phyloP scores from a whole-genome alignment of 2,329 filamentous ascomycete genomes.

The Trichothecium roseum region DNA sequence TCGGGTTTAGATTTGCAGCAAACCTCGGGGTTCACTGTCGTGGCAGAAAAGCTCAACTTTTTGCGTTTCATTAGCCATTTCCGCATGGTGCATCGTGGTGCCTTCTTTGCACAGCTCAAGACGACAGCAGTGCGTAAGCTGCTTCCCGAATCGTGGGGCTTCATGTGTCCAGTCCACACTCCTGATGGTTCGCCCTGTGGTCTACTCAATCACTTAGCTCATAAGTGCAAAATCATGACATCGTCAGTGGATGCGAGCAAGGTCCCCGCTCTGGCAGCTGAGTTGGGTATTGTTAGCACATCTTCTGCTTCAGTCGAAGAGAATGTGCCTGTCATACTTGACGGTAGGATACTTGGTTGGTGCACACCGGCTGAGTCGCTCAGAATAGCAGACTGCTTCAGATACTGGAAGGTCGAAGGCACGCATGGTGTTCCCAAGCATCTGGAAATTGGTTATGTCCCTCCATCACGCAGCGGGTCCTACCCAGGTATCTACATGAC shows the following conservation, averaged over 20 bases:
- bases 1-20: conserved; percentile 93
- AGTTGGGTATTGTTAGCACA: conserved; percentile 66
- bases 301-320: conserved; percentile 74
- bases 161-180: conserved; percentile 93
- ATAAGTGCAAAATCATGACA: conserved; percentile 88
- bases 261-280: conserved; percentile 62
- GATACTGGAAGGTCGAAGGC: conserved; percentile 93
- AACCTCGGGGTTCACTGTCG: conserved; percentile 87
- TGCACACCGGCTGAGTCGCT: conserved; percentile 77
- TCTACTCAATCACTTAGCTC: conserved; percentile 85
- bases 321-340: conserved; percentile 80
- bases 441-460: conserved; percentile 87
- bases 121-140: conserved; percentile 95
- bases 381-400: conserved; percentile 73
- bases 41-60: conserved; percentile 98
- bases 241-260: conserved; percentile 61
- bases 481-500: conserved; percentile 95
- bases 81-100: conserved; percentile 97
- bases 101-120: conserved; percentile 96
- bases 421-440: conserved; percentile 68
- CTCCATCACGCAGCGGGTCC: conserved; percentile 79
- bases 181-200: conserved; percentile 94
- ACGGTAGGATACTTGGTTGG: conserved; percentile 84
- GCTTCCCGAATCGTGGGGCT: conserved; percentile 94
- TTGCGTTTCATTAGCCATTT: conserved; percentile 98